Evolutionary conservation across 345 rosid genomes (phyloP).

Genomic region (Aegle marmelos): DNA sequence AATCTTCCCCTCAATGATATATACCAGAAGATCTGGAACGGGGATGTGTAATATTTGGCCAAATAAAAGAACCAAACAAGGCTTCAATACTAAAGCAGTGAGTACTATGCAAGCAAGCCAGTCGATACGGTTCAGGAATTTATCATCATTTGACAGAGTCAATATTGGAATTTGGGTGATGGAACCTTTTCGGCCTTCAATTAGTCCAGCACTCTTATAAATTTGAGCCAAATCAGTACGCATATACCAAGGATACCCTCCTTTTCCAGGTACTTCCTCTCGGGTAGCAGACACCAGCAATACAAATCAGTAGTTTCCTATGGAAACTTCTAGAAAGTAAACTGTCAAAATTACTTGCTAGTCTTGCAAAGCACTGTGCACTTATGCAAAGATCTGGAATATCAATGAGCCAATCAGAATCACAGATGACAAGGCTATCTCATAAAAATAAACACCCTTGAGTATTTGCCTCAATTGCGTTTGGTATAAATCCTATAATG

Average conservation of each 20-base stretch:
- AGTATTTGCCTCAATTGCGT: conserved; percentile 9
- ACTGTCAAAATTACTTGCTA: not conserved
- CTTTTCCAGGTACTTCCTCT: conserved; percentile 99
- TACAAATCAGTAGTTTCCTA: conserved; percentile 12
- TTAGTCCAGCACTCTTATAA: conserved; percentile 96
- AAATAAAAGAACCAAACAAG: not conserved
- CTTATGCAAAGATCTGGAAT: not conserved
- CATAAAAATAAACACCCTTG: not conserved
- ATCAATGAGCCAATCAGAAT: not conserved
- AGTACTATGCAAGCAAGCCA: not conserved
- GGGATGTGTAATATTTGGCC: conserved; percentile 96
- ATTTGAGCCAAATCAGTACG: conserved; percentile 98
- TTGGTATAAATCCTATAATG: not conserved
- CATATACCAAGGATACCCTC: conserved; percentile 99
- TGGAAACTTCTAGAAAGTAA: not conserved
- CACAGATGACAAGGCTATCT: not conserved
- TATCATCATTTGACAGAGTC: conserved; percentile 99
- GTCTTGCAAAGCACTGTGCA: not conserved
- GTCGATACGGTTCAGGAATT: not conserved
- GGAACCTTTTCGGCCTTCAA: conserved; percentile 97
- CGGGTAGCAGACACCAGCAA: conserved; percentile 97
- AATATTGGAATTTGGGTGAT: conserved; percentile 97
- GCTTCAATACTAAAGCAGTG: conserved; percentile 4
- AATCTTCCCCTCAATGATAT: conserved; percentile 95
- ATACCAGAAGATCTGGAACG: conserved; percentile 98